Conservation (phyloP, 345 rosid genomes). For the Salix caprea region DNA sequence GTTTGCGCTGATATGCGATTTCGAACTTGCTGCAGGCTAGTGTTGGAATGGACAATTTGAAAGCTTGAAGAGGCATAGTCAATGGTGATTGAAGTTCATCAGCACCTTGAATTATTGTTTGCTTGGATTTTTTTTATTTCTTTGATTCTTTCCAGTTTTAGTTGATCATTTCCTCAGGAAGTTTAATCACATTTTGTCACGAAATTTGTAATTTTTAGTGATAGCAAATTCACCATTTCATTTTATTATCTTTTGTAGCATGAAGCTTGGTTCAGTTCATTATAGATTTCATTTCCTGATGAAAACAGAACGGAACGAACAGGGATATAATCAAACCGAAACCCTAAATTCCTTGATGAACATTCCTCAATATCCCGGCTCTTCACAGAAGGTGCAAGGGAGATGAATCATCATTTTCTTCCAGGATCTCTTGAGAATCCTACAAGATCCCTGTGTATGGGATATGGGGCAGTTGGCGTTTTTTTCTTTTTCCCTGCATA, state of each 20-base stretch:
- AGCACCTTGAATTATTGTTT: not conserved
- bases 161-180: no score
- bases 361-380: no score
- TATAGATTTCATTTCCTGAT: not conserved
- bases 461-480: not conserved
- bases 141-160: not conserved
- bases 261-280: not conserved
- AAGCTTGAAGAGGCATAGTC: not conserved
- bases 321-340: no score
- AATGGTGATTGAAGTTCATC: not conserved
- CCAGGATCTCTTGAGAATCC: no score
- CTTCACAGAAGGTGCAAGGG: no score
- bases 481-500: not conserved
- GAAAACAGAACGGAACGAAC: not conserved
- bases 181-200: no score
- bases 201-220: no score
- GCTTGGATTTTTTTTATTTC: not conserved
- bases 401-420: no score
- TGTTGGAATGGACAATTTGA: constrained; percentile 23
- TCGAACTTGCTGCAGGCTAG: constrained; percentile 14
- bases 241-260: not conserved
- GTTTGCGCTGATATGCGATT: not conserved
- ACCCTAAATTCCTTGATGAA: no score
- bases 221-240: not conserved
- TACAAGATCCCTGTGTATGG: no score